Conservation (phyloP, 345 rosid genomes). For the Salix viminalis region DNA sequence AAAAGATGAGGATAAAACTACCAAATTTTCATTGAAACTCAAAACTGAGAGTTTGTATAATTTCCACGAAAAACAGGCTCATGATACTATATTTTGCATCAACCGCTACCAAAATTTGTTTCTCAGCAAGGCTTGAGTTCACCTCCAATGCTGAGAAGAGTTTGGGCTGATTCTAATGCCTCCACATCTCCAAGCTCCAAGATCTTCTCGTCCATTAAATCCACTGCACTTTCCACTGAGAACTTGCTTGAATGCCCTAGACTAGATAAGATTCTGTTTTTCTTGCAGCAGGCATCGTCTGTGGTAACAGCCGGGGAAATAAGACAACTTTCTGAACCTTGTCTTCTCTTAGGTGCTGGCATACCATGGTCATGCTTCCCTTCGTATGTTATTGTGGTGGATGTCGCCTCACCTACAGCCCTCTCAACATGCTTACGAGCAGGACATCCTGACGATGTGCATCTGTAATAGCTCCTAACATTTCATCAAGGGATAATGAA, state of each 20-base stretch:
- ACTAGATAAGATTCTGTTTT: background rate
- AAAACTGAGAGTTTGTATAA: background rate
- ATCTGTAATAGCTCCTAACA: slow-evolving; percentile 30
- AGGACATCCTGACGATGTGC: slow-evolving; percentile 28
- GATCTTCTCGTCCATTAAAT: slow-evolving; percentile 17
- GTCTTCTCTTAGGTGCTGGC: slow-evolving; percentile 17
- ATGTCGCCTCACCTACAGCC: slow-evolving; percentile 3
- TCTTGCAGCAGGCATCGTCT: background rate
- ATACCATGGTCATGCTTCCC: slow-evolving; percentile 27
- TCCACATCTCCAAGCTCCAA: slow-evolving; percentile 26
- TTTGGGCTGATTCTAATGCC: slow-evolving; percentile 27
- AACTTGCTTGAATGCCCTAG: background rate
- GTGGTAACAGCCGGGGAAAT: background rate
- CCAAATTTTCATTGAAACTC: slow-evolving; percentile 4
- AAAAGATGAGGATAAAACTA: no score
- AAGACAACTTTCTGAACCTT: background rate
- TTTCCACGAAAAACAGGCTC: background rate
- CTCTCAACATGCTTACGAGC: slow-evolving; percentile 28
- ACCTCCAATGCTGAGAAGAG: slow-evolving; percentile 22
- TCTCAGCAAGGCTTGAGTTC: slow-evolving; percentile 2
- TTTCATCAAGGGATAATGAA: background rate
- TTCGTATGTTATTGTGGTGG: slow-evolving; percentile 7
- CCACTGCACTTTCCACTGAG: slow-evolving; percentile 1
- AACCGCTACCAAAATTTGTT: background rate
- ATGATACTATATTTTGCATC: background rate